Base-by-base conservation (phyloP, 2,329 filamentous ascomycete genomes). In the Truncatella angustata region DNA sequence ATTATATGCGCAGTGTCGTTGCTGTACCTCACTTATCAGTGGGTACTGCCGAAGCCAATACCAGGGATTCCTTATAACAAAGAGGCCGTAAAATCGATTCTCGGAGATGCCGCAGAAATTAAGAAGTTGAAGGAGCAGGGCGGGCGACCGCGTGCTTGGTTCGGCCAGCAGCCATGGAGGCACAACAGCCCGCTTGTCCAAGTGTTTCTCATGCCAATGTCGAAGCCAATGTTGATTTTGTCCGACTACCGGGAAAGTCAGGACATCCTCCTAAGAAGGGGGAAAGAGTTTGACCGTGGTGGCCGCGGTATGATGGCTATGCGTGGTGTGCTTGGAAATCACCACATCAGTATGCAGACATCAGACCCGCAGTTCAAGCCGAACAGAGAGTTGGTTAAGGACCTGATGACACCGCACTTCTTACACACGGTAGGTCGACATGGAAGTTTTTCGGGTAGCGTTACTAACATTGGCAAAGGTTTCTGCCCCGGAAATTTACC, bases 391-490 rank as follows among this genome's bases (percentile, higher is more conserved):
- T 58, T 72, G 4, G 54, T 70, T 12, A 61, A 64, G 42, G 69
- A 71, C 35, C 58, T 71, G 4, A 70, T 72, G 70, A 61, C 67
- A 12, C 64, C 67, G 1, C 54, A 50, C n/a, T 72, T 72, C 45
- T 53, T 72, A 20, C 57, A 67, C 47, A 51, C 52, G 20, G 54
- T 57, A 28, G 43, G 52, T 23, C 1, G 4, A 4, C 23, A 10
- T 14, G 23, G 1, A 30, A 16, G 14, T 42, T 36, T 23, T 20
- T 12, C 16, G 11, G 6, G 10, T 6, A 9, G 9, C 10, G 10
- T 16, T 16, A 35, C 49, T 51, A 20, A 51, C 21, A 20, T 30
- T 1, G 30, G 12, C 11, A 12, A 5, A 69, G 66, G 60, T 69
- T 26, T 65, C 66, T 4, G 66, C 60, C 2, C 70, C 69, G 2